Evolutionary conservation across 2,329 filamentous ascomycete genomes (phyloP).

Genomic region (Karstenula rhodostoma): DNA sequence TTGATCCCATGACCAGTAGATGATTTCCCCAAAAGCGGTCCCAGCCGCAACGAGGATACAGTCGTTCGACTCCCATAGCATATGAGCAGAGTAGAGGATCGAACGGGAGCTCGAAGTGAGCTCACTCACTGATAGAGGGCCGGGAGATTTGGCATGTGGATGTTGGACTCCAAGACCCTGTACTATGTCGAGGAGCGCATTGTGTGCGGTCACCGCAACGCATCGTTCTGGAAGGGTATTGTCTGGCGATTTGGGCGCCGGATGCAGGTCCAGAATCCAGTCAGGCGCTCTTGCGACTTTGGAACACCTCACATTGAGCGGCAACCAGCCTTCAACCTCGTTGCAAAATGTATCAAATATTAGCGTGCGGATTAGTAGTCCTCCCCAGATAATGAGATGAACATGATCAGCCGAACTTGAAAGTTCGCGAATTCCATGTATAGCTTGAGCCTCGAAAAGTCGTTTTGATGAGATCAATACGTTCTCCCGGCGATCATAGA

Average conservation of each 20-base stretch:
- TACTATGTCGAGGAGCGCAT: slow-evolving; percentile 71
- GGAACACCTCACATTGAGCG: slow-evolving; percentile 27
- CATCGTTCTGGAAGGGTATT: slow-evolving; percentile 24
- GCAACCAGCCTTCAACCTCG: slow-evolving; percentile 34
- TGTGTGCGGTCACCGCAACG: slow-evolving; percentile 79
- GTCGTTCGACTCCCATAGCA: slow-evolving; percentile 67
- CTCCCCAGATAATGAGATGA: slow-evolving; percentile 47
- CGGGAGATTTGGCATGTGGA: too few species aligned
- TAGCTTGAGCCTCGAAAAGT: slow-evolving; percentile 72
- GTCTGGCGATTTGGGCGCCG: slow-evolving; percentile 22
- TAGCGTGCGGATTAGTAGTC: slow-evolving; percentile 58
- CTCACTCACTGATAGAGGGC: slow-evolving; percentile 51
- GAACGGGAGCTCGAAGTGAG: slow-evolving; percentile 75
- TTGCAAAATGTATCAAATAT: slow-evolving; percentile 23
- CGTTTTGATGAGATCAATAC: slow-evolving; percentile 45
- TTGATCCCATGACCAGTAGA: slow-evolving; percentile 80
- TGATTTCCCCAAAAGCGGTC: slow-evolving; percentile 92
- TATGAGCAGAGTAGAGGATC: slow-evolving; percentile 84
- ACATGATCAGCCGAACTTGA: slow-evolving; percentile 31
- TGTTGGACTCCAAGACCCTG: slow-evolving; percentile 18
- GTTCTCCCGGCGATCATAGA: slow-evolving; percentile 44
- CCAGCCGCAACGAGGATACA: slow-evolving; percentile 81
- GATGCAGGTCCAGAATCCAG: slow-evolving; percentile 48
- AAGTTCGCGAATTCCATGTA: slow-evolving; percentile 73
- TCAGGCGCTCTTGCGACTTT: slow-evolving; percentile 38